Evolutionary conservation across 1,284 basidiomycete genomes (phyloP), one percentile per base, ranked within the genome.

Genomic region (Sporisorium exsertum): DNA sequence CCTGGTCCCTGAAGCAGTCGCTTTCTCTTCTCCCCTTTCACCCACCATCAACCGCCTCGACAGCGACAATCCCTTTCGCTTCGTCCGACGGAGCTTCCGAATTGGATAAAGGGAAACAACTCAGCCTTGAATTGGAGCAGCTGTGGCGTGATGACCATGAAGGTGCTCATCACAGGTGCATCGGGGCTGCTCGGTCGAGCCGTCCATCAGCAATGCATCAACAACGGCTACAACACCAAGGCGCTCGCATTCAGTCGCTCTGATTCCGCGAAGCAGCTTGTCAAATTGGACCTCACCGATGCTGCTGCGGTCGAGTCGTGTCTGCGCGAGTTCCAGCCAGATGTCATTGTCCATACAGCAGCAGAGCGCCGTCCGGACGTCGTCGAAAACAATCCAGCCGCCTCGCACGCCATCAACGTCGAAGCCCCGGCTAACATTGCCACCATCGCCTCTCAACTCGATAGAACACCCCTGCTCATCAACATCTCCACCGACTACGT

Each of bases 151-250:
- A 32, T 58, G 45, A 56, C 63, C 29, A 72, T 77, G 72, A 71
- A 77, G 58, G 61, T 75, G 87, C 88, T 80, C 88, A 78, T 81
- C 58, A 75, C 83, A 80, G 88, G 88, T 22, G 87, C 88, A n/a
- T 87, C 87, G n/a, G 88, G 88, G 26, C 83, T 88, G 26, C 86
- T 88, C 20, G 88, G 88, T 20, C 82, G 88, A 58, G 87, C 88
- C 1, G 86, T 87, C 9, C 78, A 80, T 35, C 65, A 57, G 22
- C 70, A 69, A 35, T 72, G 73, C 60, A 47, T 46, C 40, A 60
- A 72, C 8, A 63, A 58, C 32, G 56, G 59, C 24, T 74, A 72
- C 52, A 70, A 80, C 27, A 68, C 59, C 24, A 64, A 43, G 46
- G 87, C 87, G 32, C 78, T 85, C 43, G 86, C 85, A 5, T 86